These are phyloP conservation scores for Guyanaporus albipodus DNA, from an alignment of 768 basidiomycete species.

Conservation along the genomic window DNA sequence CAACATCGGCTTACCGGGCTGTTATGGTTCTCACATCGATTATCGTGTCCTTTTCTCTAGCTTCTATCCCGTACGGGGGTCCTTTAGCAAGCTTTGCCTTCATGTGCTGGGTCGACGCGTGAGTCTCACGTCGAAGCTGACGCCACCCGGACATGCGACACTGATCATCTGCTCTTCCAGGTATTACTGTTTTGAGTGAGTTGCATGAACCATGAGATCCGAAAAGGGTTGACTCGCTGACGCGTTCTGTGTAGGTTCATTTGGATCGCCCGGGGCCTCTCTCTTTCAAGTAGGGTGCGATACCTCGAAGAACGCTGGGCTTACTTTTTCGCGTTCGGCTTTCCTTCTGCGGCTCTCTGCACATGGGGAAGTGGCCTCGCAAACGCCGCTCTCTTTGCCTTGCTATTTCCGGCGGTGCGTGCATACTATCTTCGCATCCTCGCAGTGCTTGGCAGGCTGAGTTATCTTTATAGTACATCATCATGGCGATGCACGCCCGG, in stretches of 20 bases:
- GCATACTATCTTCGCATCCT: not conserved
- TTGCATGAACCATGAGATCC: conserved; percentile 4
- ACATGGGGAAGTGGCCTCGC: conserved; percentile 70
- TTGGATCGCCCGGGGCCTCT: conserved; percentile 72
- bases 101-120: conserved; percentile 86
- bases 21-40: conserved; percentile 82
- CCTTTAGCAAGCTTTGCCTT: conserved; percentile 60
- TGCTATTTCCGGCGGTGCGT: conserved; percentile 75
- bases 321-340: conserved; percentile 83
- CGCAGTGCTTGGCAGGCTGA: conserved; percentile 5
- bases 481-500: conserved; percentile 75
- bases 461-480: conserved; percentile 59
- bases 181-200: conserved; percentile 89
- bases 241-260: conserved; percentile 49
- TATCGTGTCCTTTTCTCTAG: conserved; percentile 59
- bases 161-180: conserved; percentile 35
- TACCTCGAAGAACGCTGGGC: conserved; percentile 87
- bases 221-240: conserved; percentile 8
- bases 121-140: conserved; percentile 37
- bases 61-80: conserved; percentile 63
- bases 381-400: conserved; percentile 79
- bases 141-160: not conserved
- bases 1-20: conserved; percentile 75
- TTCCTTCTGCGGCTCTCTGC: conserved; percentile 71
- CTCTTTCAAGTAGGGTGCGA: conserved; percentile 62